A percentile compares a stretch with the other conserved stretches of the same genome.
Conservation (phyloP, 345 rosid genomes). For the Rhizophora apiculata region DNA sequence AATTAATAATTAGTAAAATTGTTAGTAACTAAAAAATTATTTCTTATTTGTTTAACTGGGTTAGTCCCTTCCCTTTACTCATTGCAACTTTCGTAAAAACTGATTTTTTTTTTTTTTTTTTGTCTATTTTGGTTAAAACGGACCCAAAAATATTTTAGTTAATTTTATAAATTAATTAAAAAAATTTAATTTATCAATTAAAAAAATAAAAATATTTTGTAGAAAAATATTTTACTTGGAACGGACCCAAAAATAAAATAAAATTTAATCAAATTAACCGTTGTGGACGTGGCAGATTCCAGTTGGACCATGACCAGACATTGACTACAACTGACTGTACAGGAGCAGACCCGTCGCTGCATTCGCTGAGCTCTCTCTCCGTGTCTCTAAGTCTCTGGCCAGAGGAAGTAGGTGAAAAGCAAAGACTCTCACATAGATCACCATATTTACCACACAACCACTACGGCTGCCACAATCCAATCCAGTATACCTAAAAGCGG, state of each 20-base stretch:
- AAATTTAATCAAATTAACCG: not conserved
- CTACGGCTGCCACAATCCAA: constrained; percentile 30
- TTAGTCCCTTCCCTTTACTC: too few relatives aligned
- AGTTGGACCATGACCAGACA: constrained; percentile 20
- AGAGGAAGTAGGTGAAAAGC: constrained; percentile 50
- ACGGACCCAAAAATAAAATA: not conserved
- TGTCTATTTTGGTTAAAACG: too few relatives aligned
- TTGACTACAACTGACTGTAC: constrained; percentile 27
- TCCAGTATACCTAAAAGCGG: constrained; percentile 21
- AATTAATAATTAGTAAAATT: too few relatives aligned
- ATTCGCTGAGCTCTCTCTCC: not conserved
- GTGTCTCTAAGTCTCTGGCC: not conserved
- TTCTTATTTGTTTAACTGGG: too few relatives aligned
- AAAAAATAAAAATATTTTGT: too few relatives aligned
- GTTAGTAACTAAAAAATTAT: too few relatives aligned
- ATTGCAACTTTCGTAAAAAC: too few relatives aligned
- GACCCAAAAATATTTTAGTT: too few relatives aligned
- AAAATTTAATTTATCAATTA: too few relatives aligned
- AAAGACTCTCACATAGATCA: constrained; percentile 21
- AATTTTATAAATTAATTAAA: too few relatives aligned
- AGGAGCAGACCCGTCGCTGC: constrained; percentile 28
- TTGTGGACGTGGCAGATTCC: constrained; percentile 24
- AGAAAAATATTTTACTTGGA: too few relatives aligned
- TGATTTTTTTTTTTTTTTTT: too few relatives aligned
- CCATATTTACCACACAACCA: constrained; percentile 25